Evolutionary conservation across 2,329 filamentous ascomycete species (phyloP).

Genomic region (Beauveria scarabaeidicola): DNA sequence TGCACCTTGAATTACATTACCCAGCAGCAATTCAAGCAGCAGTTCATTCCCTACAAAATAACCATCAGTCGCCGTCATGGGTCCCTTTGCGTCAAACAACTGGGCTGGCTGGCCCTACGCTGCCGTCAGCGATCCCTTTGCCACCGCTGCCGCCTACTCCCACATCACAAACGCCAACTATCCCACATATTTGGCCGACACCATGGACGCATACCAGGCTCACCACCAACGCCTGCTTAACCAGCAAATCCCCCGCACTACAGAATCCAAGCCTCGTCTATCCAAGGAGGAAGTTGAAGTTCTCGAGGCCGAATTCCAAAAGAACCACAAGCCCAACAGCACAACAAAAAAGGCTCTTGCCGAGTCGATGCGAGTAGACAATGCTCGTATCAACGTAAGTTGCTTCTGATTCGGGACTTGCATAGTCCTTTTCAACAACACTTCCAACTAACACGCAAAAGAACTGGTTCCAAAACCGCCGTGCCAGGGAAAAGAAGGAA

Average conservation of each 20-base stretch:
- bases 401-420: background rate
- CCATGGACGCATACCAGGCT: slow-evolving; percentile 29
- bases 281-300: slow-evolving; percentile 52
- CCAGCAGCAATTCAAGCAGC: background rate
- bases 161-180: slow-evolving; percentile 26
- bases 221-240: slow-evolving; percentile 30
- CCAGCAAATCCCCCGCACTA: slow-evolving; percentile 31
- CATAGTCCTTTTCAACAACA: background rate
- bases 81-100: slow-evolving; percentile 26
- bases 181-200: slow-evolving; percentile 28
- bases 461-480: slow-evolving; percentile 64
- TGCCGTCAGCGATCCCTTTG: slow-evolving; percentile 21
- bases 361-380: slow-evolving; percentile 53
- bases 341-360: slow-evolving; percentile 53
- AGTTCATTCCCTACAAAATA: background rate
- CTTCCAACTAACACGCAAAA: slow-evolving; percentile 28
- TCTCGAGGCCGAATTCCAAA: slow-evolving; percentile 52
- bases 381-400: slow-evolving; percentile 54
- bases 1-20: background rate
- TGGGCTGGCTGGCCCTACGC: slow-evolving; percentile 29
- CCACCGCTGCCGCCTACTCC: slow-evolving; percentile 25
- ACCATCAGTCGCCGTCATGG: slow-evolving; percentile 19
- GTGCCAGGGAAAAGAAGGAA: slow-evolving; percentile 57
- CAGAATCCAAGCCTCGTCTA: slow-evolving; percentile 43
- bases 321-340: slow-evolving; percentile 57